phyloP scores from a whole-genome alignment of 78 protist species.

The Chrysochromulina tobinii region DNA sequence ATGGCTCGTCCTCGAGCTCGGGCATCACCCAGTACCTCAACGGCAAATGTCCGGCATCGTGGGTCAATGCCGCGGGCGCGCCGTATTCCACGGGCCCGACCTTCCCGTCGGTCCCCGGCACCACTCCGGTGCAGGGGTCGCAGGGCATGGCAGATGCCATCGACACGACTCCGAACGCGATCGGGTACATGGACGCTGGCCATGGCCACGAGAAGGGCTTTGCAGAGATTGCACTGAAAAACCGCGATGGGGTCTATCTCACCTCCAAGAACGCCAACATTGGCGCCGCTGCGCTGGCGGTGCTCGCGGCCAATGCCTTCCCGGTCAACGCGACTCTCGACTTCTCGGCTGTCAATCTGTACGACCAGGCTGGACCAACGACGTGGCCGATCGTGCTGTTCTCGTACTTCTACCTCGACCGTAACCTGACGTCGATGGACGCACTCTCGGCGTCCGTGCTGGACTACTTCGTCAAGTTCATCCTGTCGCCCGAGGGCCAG shows the following conservation, averaged over 20 bases:
- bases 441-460: not conserved
- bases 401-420: not conserved
- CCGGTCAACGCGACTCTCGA: not conserved
- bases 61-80: not conserved
- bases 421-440: not conserved
- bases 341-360: not conserved
- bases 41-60: not conserved
- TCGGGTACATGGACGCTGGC: constrained; percentile 33
- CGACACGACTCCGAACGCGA: not conserved
- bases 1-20: not conserved
- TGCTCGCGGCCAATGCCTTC: not conserved
- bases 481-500: constrained; percentile 18
- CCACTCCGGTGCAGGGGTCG: not conserved
- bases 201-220: constrained; percentile 8
- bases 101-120: not conserved
- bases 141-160: not conserved
- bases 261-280: not conserved
- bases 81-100: not conserved
- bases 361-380: not conserved
- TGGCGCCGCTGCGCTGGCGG: not conserved
- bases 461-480: not conserved
- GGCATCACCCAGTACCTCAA: not conserved
- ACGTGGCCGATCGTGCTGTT: constrained; percentile 24
- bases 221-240: not conserved
- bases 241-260: not conserved